Evolutionary conservation across 2,329 filamentous ascomycete species (phyloP), one percentile per base, ranked within the genome.

Genomic region (Camptophora hylomeconis): DNA sequence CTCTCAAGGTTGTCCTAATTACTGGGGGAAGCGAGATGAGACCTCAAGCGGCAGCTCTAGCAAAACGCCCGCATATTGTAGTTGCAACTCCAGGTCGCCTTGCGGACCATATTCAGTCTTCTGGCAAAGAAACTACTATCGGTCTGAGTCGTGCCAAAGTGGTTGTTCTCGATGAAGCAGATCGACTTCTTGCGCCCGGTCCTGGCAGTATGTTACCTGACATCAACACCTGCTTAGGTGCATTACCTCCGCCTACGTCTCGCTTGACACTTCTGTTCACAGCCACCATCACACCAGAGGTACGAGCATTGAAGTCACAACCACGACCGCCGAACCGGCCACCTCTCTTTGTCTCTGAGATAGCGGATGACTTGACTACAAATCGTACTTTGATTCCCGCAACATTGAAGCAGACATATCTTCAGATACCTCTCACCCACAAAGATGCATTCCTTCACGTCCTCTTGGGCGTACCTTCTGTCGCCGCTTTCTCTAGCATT

Each of bases 211-310:
- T 94, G 86, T 65, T 94, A n/a, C 79, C 82, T 4, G 89, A 94
- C 47, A 74, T 98, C 2, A 82, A 92, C 50, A 81, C 83, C 37
- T 94, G 86, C 48, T 65, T 98, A 3, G 75, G 73, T 2, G 75
- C 77, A 2, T 67, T 98, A 1, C 89, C 89, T 0, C 74, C 80
- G 1, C 70, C 82, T 4, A 58, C 68, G 2, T 65, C 82, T 47
- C 72, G 89, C n/a, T 86, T 98, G 54, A 98, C 87, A 0, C 71
- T 92, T 10, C 70, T 98, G 3, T 98, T 98, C 59, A 98, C 89
- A 6, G 89, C 89, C 10, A 98, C 89, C 2, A 75, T 98, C 23
- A 95, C 89, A 0, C 75, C 82, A 3, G 87, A 95, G 59, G 84
- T 98, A 3, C 73, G 82, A 27, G 81, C 82, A 2, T 59, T 95